Base-by-base conservation (phyloP, 352 stramenopile genomes). In the Hyaloperonospora arabidopsidis region DNA sequence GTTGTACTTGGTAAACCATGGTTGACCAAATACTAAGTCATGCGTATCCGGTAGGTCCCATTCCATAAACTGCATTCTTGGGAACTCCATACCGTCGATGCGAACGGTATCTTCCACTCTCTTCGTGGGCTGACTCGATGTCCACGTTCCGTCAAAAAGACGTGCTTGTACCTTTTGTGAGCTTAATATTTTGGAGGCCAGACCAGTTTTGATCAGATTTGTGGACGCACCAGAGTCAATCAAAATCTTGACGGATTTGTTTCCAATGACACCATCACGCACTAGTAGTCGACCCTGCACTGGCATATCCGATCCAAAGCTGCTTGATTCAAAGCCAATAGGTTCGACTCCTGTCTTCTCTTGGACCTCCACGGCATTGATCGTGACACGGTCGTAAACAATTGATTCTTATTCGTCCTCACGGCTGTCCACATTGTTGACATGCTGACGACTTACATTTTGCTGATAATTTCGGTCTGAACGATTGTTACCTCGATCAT, bases 1-100 rank as follows among this genome's bases (percentile, higher is more conserved):
- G 13, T 61, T 52, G 18, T 40, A 58, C 23, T 57, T 19, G 5
- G 28, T 41, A 29, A 65, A 57, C 40, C 29, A 65, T 12, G 52
- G 58, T 55, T 61, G 54, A 21, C 52, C 41, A 39, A 66, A 59
- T 29, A 61, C 58, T 2, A 54, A 38, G 21, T 61, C 59, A 44
- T 57, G 57, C 13, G 54, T 52, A 12, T 38, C 39, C 43, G 22
- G 23, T 38, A 57, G 39, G 5, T 47, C 43, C 48, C 54, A 61
- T 55, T 54, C 46, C 38, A 47, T 45, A 25, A 61, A 54, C 18
- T 61, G 21, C 32, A 52, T 52, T 34, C 25, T 18, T 36, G 35
- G 44, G 38, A 53, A 53, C 35, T 49, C 45, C 22, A 53, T 53
- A 34, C 44, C 52, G 23, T 59, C 52, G 17, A 59, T 52, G 34